phyloP scores from a whole-genome alignment of 2,329 filamentous ascomycete species.

The Amauroascus niger region DNA sequence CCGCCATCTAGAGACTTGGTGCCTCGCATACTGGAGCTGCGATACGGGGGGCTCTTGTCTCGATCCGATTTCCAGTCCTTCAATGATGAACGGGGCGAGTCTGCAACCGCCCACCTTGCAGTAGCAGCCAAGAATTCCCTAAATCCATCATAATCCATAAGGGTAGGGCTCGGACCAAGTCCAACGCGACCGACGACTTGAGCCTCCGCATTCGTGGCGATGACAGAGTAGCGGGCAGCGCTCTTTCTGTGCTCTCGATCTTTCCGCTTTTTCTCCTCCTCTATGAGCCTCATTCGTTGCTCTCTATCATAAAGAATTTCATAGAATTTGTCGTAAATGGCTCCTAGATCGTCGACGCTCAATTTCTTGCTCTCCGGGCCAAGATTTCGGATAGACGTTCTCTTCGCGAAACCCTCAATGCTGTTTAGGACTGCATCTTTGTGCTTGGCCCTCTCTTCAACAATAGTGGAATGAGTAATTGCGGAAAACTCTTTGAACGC shows the following conservation, averaged over 20 bases:
- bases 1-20: conserved; percentile 48
- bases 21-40: conserved; percentile 49
- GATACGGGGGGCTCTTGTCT: conserved; percentile 50
- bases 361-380: conserved; percentile 92
- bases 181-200: conserved; percentile 83
- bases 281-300: conserved; percentile 67
- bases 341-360: conserved; percentile 72
- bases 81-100: conserved; percentile 57
- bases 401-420: conserved; percentile 94
- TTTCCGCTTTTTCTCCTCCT: conserved; percentile 58
- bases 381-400: conserved; percentile 89
- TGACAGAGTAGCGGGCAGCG: conserved; percentile 32
- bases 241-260: conserved; percentile 48
- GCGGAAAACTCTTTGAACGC: conserved; percentile 96
- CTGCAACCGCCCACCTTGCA: conserved; percentile 85
- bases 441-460: conserved; percentile 79
- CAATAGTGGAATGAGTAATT: conserved; percentile 87
- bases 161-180: conserved; percentile 74
- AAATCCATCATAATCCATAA: conserved; percentile 97
- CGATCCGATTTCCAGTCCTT: conserved; percentile 43
- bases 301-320: conserved; percentile 83
- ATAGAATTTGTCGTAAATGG: conserved; percentile 91
- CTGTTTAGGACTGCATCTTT: conserved; percentile 90
- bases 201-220: conserved; percentile 45
- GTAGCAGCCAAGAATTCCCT: conserved; percentile 85